A percentile compares a stretch with the other conserved stretches of the same genome.
These are phyloP conservation scores for Xylaria sp. DNA, from an alignment of 2,329 filamentous ascomycete species.

Conservation along the genomic window DNA sequence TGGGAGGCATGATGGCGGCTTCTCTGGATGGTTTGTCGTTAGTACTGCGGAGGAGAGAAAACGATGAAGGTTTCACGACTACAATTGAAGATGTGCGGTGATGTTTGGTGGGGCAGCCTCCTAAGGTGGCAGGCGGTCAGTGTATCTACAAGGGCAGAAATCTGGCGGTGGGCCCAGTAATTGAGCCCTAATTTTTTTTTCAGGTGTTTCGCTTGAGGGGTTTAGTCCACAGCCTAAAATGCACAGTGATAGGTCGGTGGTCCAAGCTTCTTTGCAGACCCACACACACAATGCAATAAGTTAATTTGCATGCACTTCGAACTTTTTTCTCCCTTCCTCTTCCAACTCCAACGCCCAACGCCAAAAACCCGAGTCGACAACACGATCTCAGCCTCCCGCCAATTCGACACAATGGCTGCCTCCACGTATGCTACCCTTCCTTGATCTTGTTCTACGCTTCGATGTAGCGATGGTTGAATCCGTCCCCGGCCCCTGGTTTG, in stretches of 20 bases:
- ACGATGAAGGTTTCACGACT: conserved; percentile 29
- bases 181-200: conserved; percentile 42
- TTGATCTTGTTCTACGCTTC: conserved; percentile 47
- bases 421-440: conserved; percentile 60
- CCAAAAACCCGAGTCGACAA: conserved; percentile 47
- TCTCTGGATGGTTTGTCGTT: conserved; percentile 42
- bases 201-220: conserved; percentile 34
- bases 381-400: conserved; percentile 40
- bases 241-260: conserved; percentile 1
- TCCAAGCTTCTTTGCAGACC: conserved; percentile 29
- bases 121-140: conserved; percentile 41
- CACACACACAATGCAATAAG: conserved; percentile 38
- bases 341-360: conserved; percentile 40
- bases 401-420: conserved; percentile 53
- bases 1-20: conserved; percentile 85
- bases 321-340: conserved; percentile 28
- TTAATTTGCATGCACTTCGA: conserved; percentile 27
- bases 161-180: conserved; percentile 35
- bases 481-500: conserved; percentile 63
- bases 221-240: conserved; percentile 7
- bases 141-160: conserved; percentile 39
- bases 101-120: conserved; percentile 35
- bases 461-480: conserved; percentile 50
- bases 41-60: conserved; percentile 32
- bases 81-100: conserved; percentile 47